Evolutionary conservation across 208 protist species (phyloP).

Genomic region (Phytomonas sp.): DNA sequence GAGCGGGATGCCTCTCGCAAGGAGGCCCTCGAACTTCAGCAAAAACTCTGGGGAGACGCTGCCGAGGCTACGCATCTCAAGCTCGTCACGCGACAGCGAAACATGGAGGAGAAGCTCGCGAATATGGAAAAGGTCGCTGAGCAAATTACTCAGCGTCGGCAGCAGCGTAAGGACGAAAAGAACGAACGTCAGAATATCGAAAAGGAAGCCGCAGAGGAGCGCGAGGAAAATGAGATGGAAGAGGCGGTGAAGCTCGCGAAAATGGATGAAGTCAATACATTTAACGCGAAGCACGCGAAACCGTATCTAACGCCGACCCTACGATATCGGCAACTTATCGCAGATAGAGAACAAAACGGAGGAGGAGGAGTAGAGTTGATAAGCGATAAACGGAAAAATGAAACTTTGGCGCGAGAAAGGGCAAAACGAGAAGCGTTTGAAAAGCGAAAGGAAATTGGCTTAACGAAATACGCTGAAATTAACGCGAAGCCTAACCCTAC

Average conservation of each 20-base stretch:
- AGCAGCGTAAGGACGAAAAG: constrained; percentile 28
- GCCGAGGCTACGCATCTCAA: constrained; percentile 44
- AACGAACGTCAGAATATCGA: constrained; percentile 20
- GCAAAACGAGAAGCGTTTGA: constrained; percentile 50
- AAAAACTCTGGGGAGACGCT: constrained; percentile 32
- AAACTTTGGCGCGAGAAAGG: constrained; percentile 5
- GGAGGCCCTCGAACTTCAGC: constrained; percentile 25
- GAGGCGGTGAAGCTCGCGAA: constrained; percentile 16
- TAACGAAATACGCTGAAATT: constrained; percentile 21
- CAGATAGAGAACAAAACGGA: constrained; percentile 27
- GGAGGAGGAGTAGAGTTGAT: constrained; percentile 11
- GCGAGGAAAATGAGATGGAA: constrained; percentile 39
- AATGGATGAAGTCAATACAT: constrained; percentile 27
- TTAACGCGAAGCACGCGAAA: constrained; percentile 35
- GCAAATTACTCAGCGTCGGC: constrained; percentile 48
- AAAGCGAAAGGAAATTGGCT: constrained; percentile 25
- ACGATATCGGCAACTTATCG: constrained; percentile 31
- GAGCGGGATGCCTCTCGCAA: constrained; percentile 21
- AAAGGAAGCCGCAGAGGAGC: constrained; percentile 53
- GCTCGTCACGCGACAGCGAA: constrained; percentile 30
- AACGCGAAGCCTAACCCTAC: constrained; percentile 17
- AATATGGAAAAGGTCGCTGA: constrained; percentile 61
- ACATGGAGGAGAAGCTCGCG: constrained; percentile 62
- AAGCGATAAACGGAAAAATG: not conserved
- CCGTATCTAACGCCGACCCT: constrained; percentile 33